phyloP scores from a whole-genome alignment of 495 filamentous ascomycete species.

The Hypoxylon fragiforme region DNA sequence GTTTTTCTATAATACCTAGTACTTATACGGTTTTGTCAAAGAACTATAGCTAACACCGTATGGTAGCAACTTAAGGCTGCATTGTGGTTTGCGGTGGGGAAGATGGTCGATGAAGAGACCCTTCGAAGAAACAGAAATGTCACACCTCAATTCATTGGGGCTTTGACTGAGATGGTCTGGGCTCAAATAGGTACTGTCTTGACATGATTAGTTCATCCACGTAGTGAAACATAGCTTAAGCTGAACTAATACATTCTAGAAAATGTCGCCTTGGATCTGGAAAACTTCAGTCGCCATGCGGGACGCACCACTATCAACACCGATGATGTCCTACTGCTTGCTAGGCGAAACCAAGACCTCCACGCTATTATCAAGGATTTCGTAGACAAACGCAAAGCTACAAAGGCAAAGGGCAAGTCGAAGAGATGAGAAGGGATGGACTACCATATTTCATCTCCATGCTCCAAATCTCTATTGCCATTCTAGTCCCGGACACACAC shows the following conservation, averaged over 20 bases:
- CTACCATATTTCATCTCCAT: conserved; percentile 2
- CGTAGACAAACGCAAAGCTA: conserved; percentile 61
- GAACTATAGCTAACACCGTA: conserved; percentile 1
- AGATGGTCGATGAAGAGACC: conserved; percentile 86
- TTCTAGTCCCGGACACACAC: too few relatives aligned
- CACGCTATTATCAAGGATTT: conserved; percentile 70
- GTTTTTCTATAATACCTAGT: too few relatives aligned
- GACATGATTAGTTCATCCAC: conserved; percentile 7
- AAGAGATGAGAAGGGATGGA: conserved; percentile 30
- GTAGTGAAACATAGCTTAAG: neutral
- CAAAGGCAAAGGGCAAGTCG: conserved; percentile 41
- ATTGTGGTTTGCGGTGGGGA: conserved; percentile 88
- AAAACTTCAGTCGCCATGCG: conserved; percentile 87
- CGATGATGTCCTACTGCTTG: conserved; percentile 84
- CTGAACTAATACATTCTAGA: conserved; percentile 51
- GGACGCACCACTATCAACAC: conserved; percentile 78
- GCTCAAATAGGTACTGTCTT: conserved; percentile 76
- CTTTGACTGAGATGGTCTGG: conserved; percentile 90
- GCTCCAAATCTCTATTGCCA: neutral
- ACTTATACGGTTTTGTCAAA: too few relatives aligned
- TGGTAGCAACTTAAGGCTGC: conserved; percentile 83
- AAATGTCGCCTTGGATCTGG: conserved; percentile 72
- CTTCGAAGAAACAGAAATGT: conserved; percentile 77
- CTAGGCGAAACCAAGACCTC: conserved; percentile 82
- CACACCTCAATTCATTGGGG: conserved; percentile 93